Evolutionary conservation across 2,329 filamentous ascomycete species (phyloP), one percentile per base, ranked within the genome.

Genomic region (Akanthomyces uredinophilus): DNA sequence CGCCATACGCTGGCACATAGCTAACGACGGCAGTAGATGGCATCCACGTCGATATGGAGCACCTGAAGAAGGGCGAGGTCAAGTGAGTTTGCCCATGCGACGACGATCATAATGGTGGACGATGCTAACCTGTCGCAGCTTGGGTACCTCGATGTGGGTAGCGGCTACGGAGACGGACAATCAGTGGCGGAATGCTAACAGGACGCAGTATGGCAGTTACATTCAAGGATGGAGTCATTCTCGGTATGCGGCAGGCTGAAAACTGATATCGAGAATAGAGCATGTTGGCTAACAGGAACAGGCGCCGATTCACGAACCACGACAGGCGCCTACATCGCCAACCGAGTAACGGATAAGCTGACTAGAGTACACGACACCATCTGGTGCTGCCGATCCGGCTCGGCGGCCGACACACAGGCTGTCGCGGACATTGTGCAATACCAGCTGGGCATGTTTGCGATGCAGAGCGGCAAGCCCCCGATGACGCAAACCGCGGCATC

Each of bases 331-430:
- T 99, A 98, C 84, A 98, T 99, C 74, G 95, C 95, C 71, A 99
- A 99, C 79, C 89, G 95, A 83, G 95, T 99, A 68, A 99, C 95
- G 67, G 95, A 99, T 84, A 99, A 99, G 83, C 87, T 99, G 75
- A 99, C 95, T 71, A 90, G 93, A 82, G 94, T 99, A 65, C 91
- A 96, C 80, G 95, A 99, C 78, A 98, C 94, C 64, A 98, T 99
- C 78, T 99, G 95, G 95, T 99, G 95, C 82, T 99, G 95, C 81
- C 89, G 95, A 72, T 98, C 95, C 65, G 95, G 95, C 57, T 99
- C 95, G 29, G 95, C 95, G 37, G 95, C 95, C 68, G 95, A 99
- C 74, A 99, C 95, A 64, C 95, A 99, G 79, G 95, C 95, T 55
- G 92, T 99, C 54, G 95, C 95, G 64, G 95, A 99, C 73, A 97